phyloP scores from a whole-genome alignment of 2,329 filamentous ascomycete species.

The Exophiala xenobiotica region DNA sequence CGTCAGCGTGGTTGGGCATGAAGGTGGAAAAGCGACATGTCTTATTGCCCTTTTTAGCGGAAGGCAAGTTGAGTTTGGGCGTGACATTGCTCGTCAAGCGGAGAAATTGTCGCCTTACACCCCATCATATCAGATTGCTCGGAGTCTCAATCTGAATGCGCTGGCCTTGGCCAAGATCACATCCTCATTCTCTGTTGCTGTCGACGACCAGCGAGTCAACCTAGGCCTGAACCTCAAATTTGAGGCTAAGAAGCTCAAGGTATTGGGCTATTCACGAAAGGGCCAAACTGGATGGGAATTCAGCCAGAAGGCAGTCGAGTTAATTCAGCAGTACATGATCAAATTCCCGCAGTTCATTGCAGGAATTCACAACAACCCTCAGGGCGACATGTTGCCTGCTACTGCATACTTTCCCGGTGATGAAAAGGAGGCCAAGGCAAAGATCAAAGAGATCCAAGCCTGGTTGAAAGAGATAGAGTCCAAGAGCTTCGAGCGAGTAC shows the following conservation, averaged over 20 bases:
- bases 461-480: slow-evolving; percentile 93
- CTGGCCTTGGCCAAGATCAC: slow-evolving; percentile 93
- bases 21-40: slow-evolving; percentile 72
- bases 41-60: slow-evolving; percentile 70
- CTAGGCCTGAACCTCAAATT: slow-evolving; percentile 96
- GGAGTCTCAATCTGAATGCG: slow-evolving; percentile 75
- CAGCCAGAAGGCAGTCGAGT: slow-evolving; percentile 74
- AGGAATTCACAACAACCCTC: slow-evolving; percentile 79
- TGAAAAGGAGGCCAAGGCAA: slow-evolving; percentile 61
- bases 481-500: slow-evolving; percentile 92
- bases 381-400: slow-evolving; percentile 78
- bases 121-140: slow-evolving; percentile 86
- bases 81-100: slow-evolving; percentile 67
- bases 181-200: slow-evolving; percentile 82
- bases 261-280: slow-evolving; percentile 90
- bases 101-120: slow-evolving; percentile 73
- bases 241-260: slow-evolving; percentile 91
- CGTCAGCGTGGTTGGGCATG: slow-evolving; percentile 75
- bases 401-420: slow-evolving; percentile 80
- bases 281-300: slow-evolving; percentile 91
- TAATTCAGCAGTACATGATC: slow-evolving; percentile 87
- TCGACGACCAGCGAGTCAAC: slow-evolving; percentile 81
- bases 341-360: slow-evolving; percentile 95
- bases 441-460: slow-evolving; percentile 88
- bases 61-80: slow-evolving; percentile 79